Conservation (phyloP, 139 green algal genomes). For the Auxenochlorella protothecoides region DNA sequence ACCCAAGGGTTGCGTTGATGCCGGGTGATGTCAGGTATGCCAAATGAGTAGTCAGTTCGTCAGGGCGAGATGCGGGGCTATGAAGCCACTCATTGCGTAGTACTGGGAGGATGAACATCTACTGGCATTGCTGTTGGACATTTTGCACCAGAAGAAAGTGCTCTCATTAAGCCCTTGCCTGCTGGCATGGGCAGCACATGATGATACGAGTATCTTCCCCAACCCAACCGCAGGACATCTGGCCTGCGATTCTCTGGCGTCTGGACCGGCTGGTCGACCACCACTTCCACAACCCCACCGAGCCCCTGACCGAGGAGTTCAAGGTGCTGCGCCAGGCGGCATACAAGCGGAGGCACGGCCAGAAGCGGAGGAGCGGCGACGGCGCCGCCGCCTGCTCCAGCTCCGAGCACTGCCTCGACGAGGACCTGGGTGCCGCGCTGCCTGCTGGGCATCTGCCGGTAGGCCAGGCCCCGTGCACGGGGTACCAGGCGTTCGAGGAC, state of each 20-base stretch:
- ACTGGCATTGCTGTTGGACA: background rate
- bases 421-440: no score
- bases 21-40: background rate
- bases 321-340: constrained; percentile 13
- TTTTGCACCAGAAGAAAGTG: background rate
- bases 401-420: no score
- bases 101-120: background rate
- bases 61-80: no score
- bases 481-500: background rate
- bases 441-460: no score
- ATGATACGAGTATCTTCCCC: no score
- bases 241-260: no score
- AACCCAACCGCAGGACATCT: no score
- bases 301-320: constrained; percentile 5
- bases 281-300: constrained; percentile 6
- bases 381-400: no score
- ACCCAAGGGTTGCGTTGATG: background rate
- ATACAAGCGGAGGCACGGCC: constrained; percentile 10
- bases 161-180: background rate
- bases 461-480: no score
- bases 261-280: background rate
- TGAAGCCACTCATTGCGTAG: no score
- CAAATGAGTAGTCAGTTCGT: background rate
- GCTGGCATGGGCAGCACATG: constrained; percentile 4
- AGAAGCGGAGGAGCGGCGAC: background rate